phyloP scores from a whole-genome alignment of 228 moss, liverwort and hornwort genomes.

The Sphagnum fallax region DNA sequence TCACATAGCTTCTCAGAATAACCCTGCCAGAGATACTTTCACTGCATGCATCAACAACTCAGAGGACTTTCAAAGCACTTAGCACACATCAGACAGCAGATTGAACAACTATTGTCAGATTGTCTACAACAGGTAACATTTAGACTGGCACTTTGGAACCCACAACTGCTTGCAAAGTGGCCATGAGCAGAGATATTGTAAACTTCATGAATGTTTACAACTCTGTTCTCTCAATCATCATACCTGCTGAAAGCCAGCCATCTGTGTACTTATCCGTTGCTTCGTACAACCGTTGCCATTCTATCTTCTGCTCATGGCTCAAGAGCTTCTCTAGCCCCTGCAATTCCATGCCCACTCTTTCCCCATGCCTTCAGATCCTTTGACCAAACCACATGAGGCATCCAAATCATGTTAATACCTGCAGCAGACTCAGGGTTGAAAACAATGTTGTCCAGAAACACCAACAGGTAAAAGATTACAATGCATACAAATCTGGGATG shows the following conservation, averaged over 20 bases:
- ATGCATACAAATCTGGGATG: neutral
- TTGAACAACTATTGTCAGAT: neutral
- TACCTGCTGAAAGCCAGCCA: slow-evolving; percentile 62
- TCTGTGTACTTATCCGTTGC: slow-evolving; percentile 47
- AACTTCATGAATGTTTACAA: too few species aligned
- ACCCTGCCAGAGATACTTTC: neutral
- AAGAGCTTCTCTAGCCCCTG: slow-evolving; percentile 45
- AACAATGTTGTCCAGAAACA: too few species aligned
- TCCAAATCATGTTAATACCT: too few species aligned
- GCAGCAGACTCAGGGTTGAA: too few species aligned
- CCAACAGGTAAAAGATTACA: too few species aligned
- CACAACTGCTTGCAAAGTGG: too few species aligned
- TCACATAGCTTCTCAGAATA: neutral
- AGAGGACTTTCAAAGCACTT: neutral
- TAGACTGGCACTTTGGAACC: too few species aligned
- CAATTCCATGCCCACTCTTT: neutral
- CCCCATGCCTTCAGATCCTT: too few species aligned
- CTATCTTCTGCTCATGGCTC: slow-evolving; percentile 32
- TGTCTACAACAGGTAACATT: too few species aligned
- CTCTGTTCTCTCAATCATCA: too few species aligned
- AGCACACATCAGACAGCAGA: neutral
- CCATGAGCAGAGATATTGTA: neutral
- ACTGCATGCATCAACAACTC: neutral
- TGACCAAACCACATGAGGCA: too few species aligned
- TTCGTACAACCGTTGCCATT: slow-evolving; percentile 53